These are phyloP conservation scores for Linum usitatissimum DNA, from an alignment of 345 rosid species.

Conservation along the genomic window DNA sequence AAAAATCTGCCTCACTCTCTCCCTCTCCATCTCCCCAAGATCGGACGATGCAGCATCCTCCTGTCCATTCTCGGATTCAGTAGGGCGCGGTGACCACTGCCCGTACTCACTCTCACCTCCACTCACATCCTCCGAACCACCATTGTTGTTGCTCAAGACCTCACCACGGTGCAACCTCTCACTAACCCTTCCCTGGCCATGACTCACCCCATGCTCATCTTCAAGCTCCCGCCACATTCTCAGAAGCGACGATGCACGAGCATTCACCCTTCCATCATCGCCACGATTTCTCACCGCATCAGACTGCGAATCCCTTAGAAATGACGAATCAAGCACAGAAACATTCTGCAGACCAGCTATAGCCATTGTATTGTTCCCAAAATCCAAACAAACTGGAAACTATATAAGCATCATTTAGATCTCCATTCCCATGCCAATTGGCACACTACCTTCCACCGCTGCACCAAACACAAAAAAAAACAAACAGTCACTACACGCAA, in stretches of 20 bases:
- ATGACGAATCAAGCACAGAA: conserved; percentile 59
- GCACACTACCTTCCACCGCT: conserved; percentile 17
- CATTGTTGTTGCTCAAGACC: conserved; percentile 21
- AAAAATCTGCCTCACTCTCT: conserved; percentile 76
- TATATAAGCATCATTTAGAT: conserved; percentile 7
- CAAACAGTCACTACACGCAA: neutral
- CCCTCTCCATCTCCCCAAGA: conserved; percentile 75
- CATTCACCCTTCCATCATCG: conserved; percentile 47
- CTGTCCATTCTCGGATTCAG: conserved; percentile 40
- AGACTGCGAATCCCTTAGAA: conserved; percentile 57
- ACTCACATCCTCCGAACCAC: conserved; percentile 32
- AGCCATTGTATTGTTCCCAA: conserved; percentile 52
- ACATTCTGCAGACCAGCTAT: conserved; percentile 73
- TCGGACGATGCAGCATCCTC: conserved; percentile 43
- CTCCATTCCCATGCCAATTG: conserved; percentile 13
- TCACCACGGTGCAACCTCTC: conserved; percentile 40
- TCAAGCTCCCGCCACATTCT: conserved; percentile 89
- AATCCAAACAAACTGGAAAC: conserved; percentile 13
- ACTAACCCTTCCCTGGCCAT: conserved; percentile 37
- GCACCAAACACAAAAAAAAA: conserved; percentile 20
- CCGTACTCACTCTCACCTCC: conserved; percentile 42
- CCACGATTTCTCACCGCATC: conserved; percentile 38
- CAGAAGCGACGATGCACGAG: conserved; percentile 63
- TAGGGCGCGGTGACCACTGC: conserved; percentile 43
- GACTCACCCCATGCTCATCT: conserved; percentile 74